These are phyloP conservation scores for Coemansia sp. DNA, from an alignment of 371 early-diverging fungal species.

Conservation along the genomic window DNA sequence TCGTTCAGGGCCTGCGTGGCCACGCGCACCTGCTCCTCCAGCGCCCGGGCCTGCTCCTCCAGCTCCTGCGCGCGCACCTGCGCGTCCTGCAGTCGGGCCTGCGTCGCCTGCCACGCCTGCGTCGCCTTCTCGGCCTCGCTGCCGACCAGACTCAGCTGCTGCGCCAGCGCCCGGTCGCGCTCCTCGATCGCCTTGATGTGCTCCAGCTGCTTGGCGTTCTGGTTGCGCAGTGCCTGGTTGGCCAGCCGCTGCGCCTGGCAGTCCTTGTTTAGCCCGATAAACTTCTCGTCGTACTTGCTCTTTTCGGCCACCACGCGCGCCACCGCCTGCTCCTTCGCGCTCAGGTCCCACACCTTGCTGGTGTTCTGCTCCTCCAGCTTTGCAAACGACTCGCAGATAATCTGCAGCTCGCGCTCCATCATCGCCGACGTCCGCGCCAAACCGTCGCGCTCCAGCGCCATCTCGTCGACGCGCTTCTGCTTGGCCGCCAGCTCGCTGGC, in stretches of 20 bases:
- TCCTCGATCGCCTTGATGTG: conserved; percentile 77
- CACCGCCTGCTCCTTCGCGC: conserved; percentile 77
- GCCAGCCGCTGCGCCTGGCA: conserved; percentile 65
- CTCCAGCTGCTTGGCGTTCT: conserved; percentile 81
- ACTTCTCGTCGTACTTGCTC: conserved; percentile 73
- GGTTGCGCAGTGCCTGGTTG: conserved; percentile 66
- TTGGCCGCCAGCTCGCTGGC: conserved; percentile 36
- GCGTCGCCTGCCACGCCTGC: conserved; percentile 39
- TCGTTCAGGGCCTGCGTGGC: conserved; percentile 56
- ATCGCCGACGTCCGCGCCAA: conserved; percentile 52
- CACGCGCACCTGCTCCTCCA: conserved; percentile 45
- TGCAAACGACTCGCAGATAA: conserved; percentile 70
- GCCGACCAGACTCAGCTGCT: conserved; percentile 58
- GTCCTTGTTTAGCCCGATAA: conserved; percentile 65
- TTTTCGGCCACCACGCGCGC: conserved; percentile 72
- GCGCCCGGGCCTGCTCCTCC: conserved; percentile 35
- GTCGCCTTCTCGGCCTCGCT: conserved; percentile 46
- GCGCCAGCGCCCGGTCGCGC: conserved; percentile 64
- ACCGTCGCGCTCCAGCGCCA: conserved; percentile 53
- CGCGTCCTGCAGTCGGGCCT: conserved; percentile 35
- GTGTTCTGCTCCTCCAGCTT: conserved; percentile 80
- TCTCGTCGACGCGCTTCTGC: conserved; percentile 50
- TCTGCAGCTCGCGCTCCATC: conserved; percentile 75
- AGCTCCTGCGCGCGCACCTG: conserved; percentile 35
- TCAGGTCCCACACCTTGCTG: conserved; percentile 70